Evolutionary conservation across 2,329 filamentous ascomycete species (phyloP).

Genomic region (Penicillium sumatraense): DNA sequence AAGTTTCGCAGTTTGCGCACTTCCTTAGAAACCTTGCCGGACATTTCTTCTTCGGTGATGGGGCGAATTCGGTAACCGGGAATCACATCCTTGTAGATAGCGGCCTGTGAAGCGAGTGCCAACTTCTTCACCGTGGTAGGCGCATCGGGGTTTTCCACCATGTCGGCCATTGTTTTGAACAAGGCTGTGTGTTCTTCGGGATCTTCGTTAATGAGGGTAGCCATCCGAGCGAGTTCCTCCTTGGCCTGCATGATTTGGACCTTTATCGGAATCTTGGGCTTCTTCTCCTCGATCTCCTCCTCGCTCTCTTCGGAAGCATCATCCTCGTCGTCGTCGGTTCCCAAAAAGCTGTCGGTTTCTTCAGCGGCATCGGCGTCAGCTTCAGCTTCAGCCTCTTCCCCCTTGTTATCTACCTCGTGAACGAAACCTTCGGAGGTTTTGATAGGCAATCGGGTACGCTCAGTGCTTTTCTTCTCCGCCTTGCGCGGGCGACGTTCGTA

Average conservation of each 20-base stretch:
- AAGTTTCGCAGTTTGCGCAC: slow-evolving; percentile 80
- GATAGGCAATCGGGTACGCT: slow-evolving; percentile 79
- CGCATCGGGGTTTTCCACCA: slow-evolving; percentile 64
- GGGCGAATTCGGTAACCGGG: slow-evolving; percentile 94
- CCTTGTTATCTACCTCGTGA: slow-evolving; percentile 59
- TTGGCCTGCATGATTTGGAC: slow-evolving; percentile 86
- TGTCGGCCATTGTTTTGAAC: slow-evolving; percentile 76
- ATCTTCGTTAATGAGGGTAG: slow-evolving; percentile 81
- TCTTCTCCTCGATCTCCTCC: slow-evolving; percentile 54
- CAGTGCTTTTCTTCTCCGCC: slow-evolving; percentile 72
- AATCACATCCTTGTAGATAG: slow-evolving; percentile 94
- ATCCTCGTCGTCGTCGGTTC: slow-evolving; percentile 60
- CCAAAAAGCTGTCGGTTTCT: slow-evolving; percentile 68
- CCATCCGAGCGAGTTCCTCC: slow-evolving; percentile 87
- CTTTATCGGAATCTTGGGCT: slow-evolving; percentile 70
- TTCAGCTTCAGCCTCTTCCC: slow-evolving; percentile 55
- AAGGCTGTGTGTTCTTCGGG: slow-evolving; percentile 86
- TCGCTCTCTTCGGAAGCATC: slow-evolving; percentile 49
- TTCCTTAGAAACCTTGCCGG: slow-evolving; percentile 87
- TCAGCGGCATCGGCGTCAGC: slow-evolving; percentile 56
- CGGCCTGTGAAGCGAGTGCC: slow-evolving; percentile 80
- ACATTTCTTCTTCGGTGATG: slow-evolving; percentile 72
- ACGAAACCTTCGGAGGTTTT: slow-evolving; percentile 80
- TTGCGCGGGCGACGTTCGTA: slow-evolving; percentile 84
- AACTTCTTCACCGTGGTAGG: slow-evolving; percentile 80